A percentile compares a stretch with the other conserved stretches of the same genome.
Evolutionary conservation across 257 asterid genomes (phyloP).

Genomic region (Schizonepeta tenuifolia): DNA sequence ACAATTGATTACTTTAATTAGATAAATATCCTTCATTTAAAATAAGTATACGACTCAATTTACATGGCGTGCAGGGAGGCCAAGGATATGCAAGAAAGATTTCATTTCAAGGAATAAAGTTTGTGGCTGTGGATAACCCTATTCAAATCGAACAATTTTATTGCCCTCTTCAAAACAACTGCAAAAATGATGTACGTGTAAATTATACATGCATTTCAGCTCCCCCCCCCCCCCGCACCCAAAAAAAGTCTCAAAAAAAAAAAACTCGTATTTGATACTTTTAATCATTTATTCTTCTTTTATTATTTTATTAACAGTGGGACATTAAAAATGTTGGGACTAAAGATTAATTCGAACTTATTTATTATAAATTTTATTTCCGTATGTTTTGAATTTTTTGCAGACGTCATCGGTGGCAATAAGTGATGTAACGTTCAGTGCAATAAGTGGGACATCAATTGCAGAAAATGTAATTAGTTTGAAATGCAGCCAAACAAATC

Average conservation of each 20-base stretch:
- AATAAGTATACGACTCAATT: no score
- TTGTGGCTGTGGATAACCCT: slow-evolving; percentile 59
- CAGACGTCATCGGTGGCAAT: slow-evolving; percentile 60
- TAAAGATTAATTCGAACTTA: no score
- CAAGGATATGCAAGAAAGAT: slow-evolving; percentile 63
- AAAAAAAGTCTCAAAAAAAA: no score
- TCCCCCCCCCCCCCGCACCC: no score
- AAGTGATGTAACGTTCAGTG: slow-evolving; percentile 54
- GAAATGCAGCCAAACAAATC: slow-evolving; percentile 52
- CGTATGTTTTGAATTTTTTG: background rate
- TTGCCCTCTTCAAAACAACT: slow-evolving; percentile 59
- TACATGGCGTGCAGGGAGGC: slow-evolving; percentile 54
- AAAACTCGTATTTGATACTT: no score
- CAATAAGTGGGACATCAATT: slow-evolving; percentile 59
- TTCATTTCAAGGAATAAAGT: slow-evolving; percentile 51
- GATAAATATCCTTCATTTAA: no score
- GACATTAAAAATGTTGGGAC: no score
- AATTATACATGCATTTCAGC: no score
- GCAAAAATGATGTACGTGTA: slow-evolving; percentile 37
- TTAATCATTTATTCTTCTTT: no score
- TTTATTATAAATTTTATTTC: no score
- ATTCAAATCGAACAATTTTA: slow-evolving; percentile 65
- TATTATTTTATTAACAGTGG: no score
- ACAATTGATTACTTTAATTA: background rate
- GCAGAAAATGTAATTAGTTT: slow-evolving; percentile 50